Base-by-base conservation (phyloP, 2,329 filamentous ascomycete genomes). In the Botrytis byssoidea region DNA sequence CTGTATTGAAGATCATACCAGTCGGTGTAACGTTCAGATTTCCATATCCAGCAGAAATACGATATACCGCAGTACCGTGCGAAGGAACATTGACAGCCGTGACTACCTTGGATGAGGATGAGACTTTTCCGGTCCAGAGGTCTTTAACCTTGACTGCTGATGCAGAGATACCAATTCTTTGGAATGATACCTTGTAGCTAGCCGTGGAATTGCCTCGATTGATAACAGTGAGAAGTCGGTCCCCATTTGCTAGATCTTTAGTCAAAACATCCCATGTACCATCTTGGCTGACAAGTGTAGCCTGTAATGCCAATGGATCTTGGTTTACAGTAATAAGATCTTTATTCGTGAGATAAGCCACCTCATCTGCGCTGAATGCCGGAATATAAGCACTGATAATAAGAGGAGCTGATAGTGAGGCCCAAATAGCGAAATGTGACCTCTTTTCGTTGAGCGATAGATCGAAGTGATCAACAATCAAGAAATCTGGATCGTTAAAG, bases 1-100 rank as follows among this genome's bases (percentile, higher is more conserved):
- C 83, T 0, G 85, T 86, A 76, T 87, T 86, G 79, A 87, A 86
- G 67, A 87, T 83, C 77, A 85, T 82, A 7, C 85, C 86, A 0
- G 85, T 87, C 0, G 85, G 84, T 46, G 64, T 76, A 46, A 75
- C 61, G 16, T 64, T 69, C 18, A 74, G 67, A 40, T 68, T 20
- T 3, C 60, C 66, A 14, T 81, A 81, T 16, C 81, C 77, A 32
- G 76, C 75, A 9, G 83, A 81, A 48, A 87, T 79, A 57, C 85
- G 82, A 74, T 83, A 84, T 20, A 86, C 83, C 12, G 77, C 65
- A 70, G 79, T 73, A 76, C 81, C 63, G 75, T 80, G 83, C 80
- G 55, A 84, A 74, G 37, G 76, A 77, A 80, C 84, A 83, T 4
- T 78, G 76, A 83, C 83, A 84, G 64, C 78, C 74, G 73, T 84